These are phyloP conservation scores for Carallia brachiata DNA, from an alignment of 345 rosid species.

Conservation along the genomic window DNA sequence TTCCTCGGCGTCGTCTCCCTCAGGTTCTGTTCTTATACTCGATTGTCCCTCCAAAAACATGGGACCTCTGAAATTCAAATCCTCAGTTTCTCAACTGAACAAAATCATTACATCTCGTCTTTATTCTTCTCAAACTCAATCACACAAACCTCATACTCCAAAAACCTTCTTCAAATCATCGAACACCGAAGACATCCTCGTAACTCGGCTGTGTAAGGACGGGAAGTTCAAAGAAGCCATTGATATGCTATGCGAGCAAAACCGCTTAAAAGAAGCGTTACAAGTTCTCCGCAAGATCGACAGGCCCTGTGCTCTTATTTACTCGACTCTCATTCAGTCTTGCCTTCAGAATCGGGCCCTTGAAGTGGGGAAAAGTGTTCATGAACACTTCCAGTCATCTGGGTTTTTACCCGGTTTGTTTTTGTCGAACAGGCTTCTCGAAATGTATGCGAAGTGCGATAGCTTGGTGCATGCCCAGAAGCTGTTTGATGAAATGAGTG, in stretches of 20 bases:
- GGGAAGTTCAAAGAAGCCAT: slow-evolving; percentile 61
- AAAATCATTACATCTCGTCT: slow-evolving; percentile 18
- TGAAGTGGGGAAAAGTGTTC: slow-evolving; percentile 53
- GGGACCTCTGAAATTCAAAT: slow-evolving; percentile 13
- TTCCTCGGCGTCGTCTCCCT: too few species aligned
- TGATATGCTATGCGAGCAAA: slow-evolving; percentile 50
- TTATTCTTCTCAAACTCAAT: slow-evolving; percentile 32
- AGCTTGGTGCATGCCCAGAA: slow-evolving; percentile 51
- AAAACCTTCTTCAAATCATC: slow-evolving; percentile 45
- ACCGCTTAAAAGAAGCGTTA: slow-evolving; percentile 52
- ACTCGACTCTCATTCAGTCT: slow-evolving; percentile 56
- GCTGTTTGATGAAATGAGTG: slow-evolving; percentile 58
- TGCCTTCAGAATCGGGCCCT: slow-evolving; percentile 51
- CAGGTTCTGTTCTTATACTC: too few species aligned
- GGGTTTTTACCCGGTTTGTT: slow-evolving; percentile 66
- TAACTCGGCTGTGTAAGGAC: slow-evolving; percentile 43
- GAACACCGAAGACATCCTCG: slow-evolving; percentile 27
- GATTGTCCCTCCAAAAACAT: slow-evolving; percentile 8
- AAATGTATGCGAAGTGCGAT: slow-evolving; percentile 69
- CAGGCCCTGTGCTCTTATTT: slow-evolving; percentile 55
- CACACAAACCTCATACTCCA: slow-evolving; percentile 3
- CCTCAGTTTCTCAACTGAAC: slow-evolving; percentile 7
- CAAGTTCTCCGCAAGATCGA: slow-evolving; percentile 47
- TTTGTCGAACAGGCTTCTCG: slow-evolving; percentile 60
- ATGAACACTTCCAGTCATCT: slow-evolving; percentile 47